Percentiles rank a stretch among this genome's conserved stretches.
phyloP scores from a whole-genome alignment of 495 filamentous ascomycete species.

The Clavariopsis aquatica region DNA sequence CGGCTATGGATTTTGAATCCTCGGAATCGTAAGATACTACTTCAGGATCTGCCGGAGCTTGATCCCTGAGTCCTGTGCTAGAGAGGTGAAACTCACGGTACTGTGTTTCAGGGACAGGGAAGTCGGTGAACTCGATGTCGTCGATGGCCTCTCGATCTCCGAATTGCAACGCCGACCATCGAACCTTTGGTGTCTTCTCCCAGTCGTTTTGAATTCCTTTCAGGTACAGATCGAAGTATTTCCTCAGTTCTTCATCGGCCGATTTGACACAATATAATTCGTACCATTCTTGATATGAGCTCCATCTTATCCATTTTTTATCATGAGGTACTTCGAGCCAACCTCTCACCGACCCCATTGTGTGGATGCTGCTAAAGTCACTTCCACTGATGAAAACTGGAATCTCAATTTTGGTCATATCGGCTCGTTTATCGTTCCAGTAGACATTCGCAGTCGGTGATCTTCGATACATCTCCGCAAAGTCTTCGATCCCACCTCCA shows the following conservation, averaged over 20 bases:
- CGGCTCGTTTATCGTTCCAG: constrained; percentile 16
- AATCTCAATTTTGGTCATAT: constrained; percentile 13
- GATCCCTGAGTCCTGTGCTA: not conserved
- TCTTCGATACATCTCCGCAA: constrained; percentile 7
- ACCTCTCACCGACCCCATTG: constrained; percentile 46
- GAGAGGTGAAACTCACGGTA: constrained; percentile 42
- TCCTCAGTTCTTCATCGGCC: constrained; percentile 38
- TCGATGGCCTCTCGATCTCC: constrained; percentile 19
- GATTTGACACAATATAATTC: constrained; percentile 43
- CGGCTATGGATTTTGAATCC: constrained; percentile 29
- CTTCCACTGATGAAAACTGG: constrained; percentile 34
- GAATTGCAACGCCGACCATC: constrained; percentile 30
- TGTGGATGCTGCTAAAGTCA: constrained; percentile 44
- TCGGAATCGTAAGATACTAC: constrained; percentile 40
- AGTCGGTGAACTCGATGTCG: constrained; percentile 30
- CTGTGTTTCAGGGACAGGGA: constrained; percentile 43
- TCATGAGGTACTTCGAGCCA: constrained; percentile 40
- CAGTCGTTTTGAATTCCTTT: constrained; percentile 48
- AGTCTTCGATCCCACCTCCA: constrained; percentile 10
- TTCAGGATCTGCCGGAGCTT: not conserved
- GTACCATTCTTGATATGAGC: constrained; percentile 48
- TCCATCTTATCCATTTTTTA: constrained; percentile 46
- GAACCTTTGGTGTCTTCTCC: constrained; percentile 48
- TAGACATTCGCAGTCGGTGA: constrained; percentile 13
- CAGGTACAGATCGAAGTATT: constrained; percentile 49